Base-by-base conservation (phyloP, 495 filamentous ascomycete genomes). In the Lophiostoma macrostomum region DNA sequence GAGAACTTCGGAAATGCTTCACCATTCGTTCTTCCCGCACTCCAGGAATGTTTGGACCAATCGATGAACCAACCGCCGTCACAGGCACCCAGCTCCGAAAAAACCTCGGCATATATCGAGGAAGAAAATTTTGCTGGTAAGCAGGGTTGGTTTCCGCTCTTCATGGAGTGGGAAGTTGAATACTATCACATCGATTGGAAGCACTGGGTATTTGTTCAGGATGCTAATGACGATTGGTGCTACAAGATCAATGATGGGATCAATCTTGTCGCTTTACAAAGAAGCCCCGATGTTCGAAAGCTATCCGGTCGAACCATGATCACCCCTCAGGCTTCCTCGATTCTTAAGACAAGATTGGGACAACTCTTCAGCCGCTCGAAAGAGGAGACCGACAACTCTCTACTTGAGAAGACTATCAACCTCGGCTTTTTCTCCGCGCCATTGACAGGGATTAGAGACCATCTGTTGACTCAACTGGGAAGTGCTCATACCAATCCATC, bases 141-240 rank as follows among this genome's bases (percentile, higher is more conserved):
- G 0, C 74, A 80, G 41, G 74, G 76, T 0, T 80, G 67, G 66
- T 67, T 70, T 32, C 76, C 78, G 0, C 61, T 80, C 0, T 81
- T 75, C 36, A 23, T 78, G 0, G 79, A 81, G 56, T 81, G 76
- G 77, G 74, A 80, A 56, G 69, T 55, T 0, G 64, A 72, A 36
- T 83, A 80, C 56, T 68, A 60, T 7, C 77, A 83, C 55, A 56
- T 81, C 10, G 56, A 61, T 4, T 63, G 49, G 1, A 35, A 61
- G 0, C 24, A 48, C 14, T 48, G 44, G 44, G 19, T 11, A 11
- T 10, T n/a, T 14, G 7, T 14, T 4, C 22, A 22, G 4, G 27
- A 6, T 25, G 35, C 35, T 10, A 10, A 10, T 12, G 14, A 38
- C 16, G 4, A 6, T 28, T 12, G 7, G 13, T 23, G 4, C 8